Percentiles rank a stretch among this genome's conserved stretches.
Conservation (phyloP, 2,329 filamentous ascomycete genomes). For the Paraphaeosphaeria minitans region DNA sequence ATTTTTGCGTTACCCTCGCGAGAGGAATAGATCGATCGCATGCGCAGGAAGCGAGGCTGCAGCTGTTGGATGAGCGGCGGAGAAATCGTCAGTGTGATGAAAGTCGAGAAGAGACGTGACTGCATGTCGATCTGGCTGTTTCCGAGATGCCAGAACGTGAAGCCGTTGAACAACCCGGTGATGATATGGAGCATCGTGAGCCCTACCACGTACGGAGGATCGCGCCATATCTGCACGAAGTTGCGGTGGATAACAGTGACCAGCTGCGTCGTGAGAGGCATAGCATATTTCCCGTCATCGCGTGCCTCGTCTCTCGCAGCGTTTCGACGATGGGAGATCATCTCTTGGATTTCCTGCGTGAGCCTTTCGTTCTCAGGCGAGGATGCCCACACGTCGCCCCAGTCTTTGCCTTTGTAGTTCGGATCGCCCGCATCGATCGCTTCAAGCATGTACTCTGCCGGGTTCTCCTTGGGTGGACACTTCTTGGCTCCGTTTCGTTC, state of each 20-base stretch:
- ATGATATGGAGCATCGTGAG: constrained; percentile 63
- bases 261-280: constrained; percentile 50
- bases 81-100: constrained; percentile 76
- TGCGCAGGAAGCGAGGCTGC: constrained; percentile 71
- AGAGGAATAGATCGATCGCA: constrained; percentile 70
- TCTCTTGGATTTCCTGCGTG: constrained; percentile 48
- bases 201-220: constrained; percentile 68
- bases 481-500: constrained; percentile 58
- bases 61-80: constrained; percentile 78
- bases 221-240: constrained; percentile 67
- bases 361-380: constrained; percentile 48
- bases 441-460: constrained; percentile 60
- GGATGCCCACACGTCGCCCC: constrained; percentile 53
- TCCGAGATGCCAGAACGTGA: constrained; percentile 56
- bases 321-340: constrained; percentile 43
- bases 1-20: constrained; percentile 80
- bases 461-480: constrained; percentile 59
- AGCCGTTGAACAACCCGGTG: constrained; percentile 55
- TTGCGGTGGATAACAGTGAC: constrained; percentile 52
- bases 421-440: constrained; percentile 51
- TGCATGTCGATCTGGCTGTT: constrained; percentile 50
- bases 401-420: constrained; percentile 52
- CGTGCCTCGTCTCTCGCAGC: constrained; percentile 41
- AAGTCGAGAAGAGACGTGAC: constrained; percentile 74
- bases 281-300: constrained; percentile 54